phyloP scores from a whole-genome alignment of 2,329 filamentous ascomycete genomes.

The Capronia epimyces region DNA sequence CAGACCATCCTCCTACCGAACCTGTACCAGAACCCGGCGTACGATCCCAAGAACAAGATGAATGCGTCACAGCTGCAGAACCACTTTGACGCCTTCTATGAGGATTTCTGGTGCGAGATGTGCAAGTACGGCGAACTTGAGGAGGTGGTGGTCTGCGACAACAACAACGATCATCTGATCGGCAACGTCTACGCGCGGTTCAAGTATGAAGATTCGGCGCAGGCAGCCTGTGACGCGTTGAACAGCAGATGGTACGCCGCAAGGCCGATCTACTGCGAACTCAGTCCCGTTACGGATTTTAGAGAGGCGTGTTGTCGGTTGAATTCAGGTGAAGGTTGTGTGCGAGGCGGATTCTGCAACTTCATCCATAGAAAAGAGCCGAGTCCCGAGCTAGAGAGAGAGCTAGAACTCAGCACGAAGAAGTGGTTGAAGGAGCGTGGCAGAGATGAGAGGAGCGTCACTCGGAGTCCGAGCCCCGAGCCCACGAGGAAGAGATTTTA shows the following conservation, averaged over 20 bases:
- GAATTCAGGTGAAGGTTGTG: conserved; percentile 91
- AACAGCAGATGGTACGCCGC: conserved; percentile 97
- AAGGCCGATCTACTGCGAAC: conserved; percentile 94
- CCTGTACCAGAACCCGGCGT: conserved; percentile 97
- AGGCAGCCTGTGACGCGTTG: conserved; percentile 86
- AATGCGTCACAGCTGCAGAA: conserved; percentile 93
- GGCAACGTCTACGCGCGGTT: conserved; percentile 99
- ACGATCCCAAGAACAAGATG: conserved; percentile 96
- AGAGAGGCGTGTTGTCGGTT: conserved; percentile 93
- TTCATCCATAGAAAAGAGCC: conserved; percentile 99
- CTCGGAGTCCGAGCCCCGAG: conserved; percentile 79
- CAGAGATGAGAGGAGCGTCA: conserved; percentile 74
- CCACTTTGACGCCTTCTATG: conserved; percentile 99
- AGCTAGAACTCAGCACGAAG: conserved; percentile 82
- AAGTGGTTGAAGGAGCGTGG: conserved; percentile 90
- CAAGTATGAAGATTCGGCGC: conserved; percentile 97
- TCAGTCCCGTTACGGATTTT: conserved; percentile 95
- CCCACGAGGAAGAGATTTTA: conserved; percentile 68
- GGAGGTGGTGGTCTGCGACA: conserved; percentile 97
- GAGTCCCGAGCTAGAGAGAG: conserved; percentile 76
- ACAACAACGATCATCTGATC: conserved; percentile 98
- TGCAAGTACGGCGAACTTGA: conserved; percentile 98
- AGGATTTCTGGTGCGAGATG: conserved; percentile 99
- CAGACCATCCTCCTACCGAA: conserved; percentile 98
- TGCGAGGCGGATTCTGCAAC: conserved; percentile 95